These are phyloP conservation scores for Diaporthe sp. DNA, from an alignment of 2,329 filamentous ascomycete species.

Conservation along the genomic window DNA sequence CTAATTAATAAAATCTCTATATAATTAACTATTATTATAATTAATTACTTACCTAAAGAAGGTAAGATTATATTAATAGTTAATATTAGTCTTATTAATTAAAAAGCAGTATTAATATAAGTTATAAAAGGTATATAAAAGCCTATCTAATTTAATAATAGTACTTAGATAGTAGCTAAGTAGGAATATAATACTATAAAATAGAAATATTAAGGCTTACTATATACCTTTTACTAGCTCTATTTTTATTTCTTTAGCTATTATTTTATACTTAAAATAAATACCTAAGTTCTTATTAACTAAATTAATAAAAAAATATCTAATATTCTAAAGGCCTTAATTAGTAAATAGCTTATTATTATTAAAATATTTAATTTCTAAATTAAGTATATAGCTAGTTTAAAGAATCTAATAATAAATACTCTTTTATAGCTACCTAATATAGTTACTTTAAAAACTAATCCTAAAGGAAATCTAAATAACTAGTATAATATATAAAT, in stretches of 20 bases:
- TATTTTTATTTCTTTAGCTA: too few species aligned
- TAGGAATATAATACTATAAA: neutral
- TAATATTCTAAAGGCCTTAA: neutral
- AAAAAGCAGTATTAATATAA: neutral
- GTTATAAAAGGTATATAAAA: neutral
- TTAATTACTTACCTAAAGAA: neutral
- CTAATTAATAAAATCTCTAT: too few species aligned
- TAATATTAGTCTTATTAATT: neutral
- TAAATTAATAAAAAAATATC: neutral
- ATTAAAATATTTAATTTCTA: neutral
- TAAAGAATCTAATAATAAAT: too few species aligned
- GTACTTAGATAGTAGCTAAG: neutral
- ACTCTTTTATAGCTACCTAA: too few species aligned
- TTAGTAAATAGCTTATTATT: neutral
- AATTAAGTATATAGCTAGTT: neutral
- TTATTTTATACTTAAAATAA: neutral
- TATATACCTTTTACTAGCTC: too few species aligned
- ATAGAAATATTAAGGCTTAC: too few species aligned
- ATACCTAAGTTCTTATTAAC: too few species aligned
- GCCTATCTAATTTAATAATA: neutral
- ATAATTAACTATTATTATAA: neutral
- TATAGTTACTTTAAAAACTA: too few species aligned
- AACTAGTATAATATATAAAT: too few species aligned
- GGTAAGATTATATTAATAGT: neutral
- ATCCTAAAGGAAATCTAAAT: too few species aligned